Percentiles rank a stretch among this genome's conserved stretches.
Conservation (phyloP, 2,329 filamentous ascomycete genomes). For the Cordyceps tenuipes region DNA sequence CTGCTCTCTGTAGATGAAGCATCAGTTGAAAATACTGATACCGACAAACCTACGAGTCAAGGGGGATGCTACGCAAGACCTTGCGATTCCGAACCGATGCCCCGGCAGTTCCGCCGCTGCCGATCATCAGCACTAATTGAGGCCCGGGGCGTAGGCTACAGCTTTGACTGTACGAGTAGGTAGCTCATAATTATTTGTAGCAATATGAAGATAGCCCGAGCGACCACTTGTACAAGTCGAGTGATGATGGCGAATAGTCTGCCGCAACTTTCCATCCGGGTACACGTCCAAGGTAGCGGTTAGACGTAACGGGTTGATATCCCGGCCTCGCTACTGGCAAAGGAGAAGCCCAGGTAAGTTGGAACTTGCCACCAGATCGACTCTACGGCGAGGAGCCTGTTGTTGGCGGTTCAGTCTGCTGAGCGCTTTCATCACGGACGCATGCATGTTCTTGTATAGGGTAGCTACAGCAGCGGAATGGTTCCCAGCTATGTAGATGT, state of each 20-base stretch:
- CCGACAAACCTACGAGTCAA: background rate
- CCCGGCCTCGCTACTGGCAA: too few species aligned
- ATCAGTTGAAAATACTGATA: background rate
- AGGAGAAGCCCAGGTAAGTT: too few species aligned
- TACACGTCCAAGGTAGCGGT: too few species aligned
- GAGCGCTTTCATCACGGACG: background rate
- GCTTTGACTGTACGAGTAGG: too few species aligned
- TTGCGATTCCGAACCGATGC: background rate
- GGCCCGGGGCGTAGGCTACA: background rate
- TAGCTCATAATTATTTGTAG: too few species aligned
- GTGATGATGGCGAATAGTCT: too few species aligned
- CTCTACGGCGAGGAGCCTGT: slow-evolving; percentile 8
- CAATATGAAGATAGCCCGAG: too few species aligned
- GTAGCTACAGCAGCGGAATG: too few species aligned
- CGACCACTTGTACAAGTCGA: too few species aligned
- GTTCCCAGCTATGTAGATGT: too few species aligned
- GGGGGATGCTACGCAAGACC: background rate
- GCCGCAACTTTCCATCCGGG: too few species aligned
- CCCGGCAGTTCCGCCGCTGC: background rate
- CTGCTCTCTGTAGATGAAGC: background rate
- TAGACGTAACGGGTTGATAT: too few species aligned
- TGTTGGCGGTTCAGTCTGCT: slow-evolving; percentile 21
- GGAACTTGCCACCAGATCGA: background rate
- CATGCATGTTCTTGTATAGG: background rate
- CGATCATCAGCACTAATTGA: slow-evolving; percentile 2